Conservation (phyloP, 768 basidiomycete species). For the Xerocomus spinulosus region DNA sequence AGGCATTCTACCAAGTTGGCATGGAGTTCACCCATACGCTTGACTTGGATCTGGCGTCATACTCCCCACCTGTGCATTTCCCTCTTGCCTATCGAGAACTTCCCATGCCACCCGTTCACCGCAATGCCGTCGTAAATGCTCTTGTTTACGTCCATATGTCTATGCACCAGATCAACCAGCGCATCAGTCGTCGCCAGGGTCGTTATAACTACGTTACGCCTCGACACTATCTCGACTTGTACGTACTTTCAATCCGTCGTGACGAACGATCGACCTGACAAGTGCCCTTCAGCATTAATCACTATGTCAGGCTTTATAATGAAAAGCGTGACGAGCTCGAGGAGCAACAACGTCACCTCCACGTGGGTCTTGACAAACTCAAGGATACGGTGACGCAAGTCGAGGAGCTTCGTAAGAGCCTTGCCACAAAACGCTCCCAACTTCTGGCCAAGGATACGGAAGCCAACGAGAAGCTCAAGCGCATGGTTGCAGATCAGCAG, state of each 20-base stretch:
- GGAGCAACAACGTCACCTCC: slow-evolving; percentile 97
- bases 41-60: slow-evolving; percentile 85
- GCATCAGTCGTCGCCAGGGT: slow-evolving; percentile 89
- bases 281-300: slow-evolving; percentile 69
- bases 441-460: slow-evolving; percentile 90
- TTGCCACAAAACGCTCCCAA: slow-evolving; percentile 90
- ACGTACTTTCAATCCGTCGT: slow-evolving; percentile 35
- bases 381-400: slow-evolving; percentile 95
- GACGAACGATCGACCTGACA: slow-evolving; percentile 3
- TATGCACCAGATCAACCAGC: slow-evolving; percentile 82
- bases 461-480: slow-evolving; percentile 94
- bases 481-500: slow-evolving; percentile 98
- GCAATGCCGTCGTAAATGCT: slow-evolving; percentile 88
- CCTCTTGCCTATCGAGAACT: slow-evolving; percentile 85
- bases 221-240: slow-evolving; percentile 98
- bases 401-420: slow-evolving; percentile 90
- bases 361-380: slow-evolving; percentile 96
- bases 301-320: slow-evolving; percentile 90
- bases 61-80: slow-evolving; percentile 76
- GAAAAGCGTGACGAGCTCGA: slow-evolving; percentile 98
- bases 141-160: slow-evolving; percentile 90
- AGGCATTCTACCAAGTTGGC: slow-evolving; percentile 97
- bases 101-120: slow-evolving; percentile 81
- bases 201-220: slow-evolving; percentile 96
- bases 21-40: slow-evolving; percentile 93